These are phyloP conservation scores for Fusarium veterinarium DNA, from an alignment of 2,329 filamentous ascomycete species.

Conservation along the genomic window DNA sequence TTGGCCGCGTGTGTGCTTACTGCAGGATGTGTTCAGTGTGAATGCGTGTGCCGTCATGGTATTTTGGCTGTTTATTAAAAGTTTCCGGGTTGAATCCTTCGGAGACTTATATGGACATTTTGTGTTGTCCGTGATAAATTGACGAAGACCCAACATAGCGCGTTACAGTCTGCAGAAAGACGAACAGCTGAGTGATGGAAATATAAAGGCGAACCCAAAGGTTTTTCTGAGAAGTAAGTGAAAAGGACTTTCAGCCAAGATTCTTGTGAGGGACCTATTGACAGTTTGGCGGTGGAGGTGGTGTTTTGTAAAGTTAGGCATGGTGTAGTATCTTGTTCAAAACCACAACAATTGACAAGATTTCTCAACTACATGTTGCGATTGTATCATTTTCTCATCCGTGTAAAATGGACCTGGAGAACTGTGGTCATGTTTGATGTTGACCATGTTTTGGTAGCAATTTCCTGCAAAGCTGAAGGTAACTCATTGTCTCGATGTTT, in stretches of 20 bases:
- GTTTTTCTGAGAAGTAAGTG: not conserved
- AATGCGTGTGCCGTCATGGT: too few relatives aligned
- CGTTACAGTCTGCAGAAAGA: not conserved
- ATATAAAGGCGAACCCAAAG: too few relatives aligned
- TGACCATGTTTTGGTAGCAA: not conserved
- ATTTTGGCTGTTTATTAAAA: not conserved
- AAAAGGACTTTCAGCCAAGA: not conserved
- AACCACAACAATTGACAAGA: too few relatives aligned
- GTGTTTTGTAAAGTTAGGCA: not conserved
- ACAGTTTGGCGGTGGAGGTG: not conserved
- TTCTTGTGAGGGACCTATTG: not conserved
- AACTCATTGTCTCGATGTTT: not conserved
- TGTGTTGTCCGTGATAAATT: not conserved
- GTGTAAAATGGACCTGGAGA: not conserved
- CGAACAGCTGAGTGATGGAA: not conserved
- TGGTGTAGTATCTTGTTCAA: not conserved
- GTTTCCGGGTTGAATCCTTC: not conserved
- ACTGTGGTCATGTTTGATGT: not conserved
- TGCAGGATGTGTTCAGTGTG: not conserved
- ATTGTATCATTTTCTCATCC: not conserved
- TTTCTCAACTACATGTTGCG: not conserved
- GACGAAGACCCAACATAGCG: not conserved
- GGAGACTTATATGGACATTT: not conserved
- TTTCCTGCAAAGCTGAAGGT: not conserved
- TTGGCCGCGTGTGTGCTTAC: not conserved